These are phyloP conservation scores for Penicillium sp. DNA, from an alignment of 2,329 filamentous ascomycete genomes.

Conservation along the genomic window DNA sequence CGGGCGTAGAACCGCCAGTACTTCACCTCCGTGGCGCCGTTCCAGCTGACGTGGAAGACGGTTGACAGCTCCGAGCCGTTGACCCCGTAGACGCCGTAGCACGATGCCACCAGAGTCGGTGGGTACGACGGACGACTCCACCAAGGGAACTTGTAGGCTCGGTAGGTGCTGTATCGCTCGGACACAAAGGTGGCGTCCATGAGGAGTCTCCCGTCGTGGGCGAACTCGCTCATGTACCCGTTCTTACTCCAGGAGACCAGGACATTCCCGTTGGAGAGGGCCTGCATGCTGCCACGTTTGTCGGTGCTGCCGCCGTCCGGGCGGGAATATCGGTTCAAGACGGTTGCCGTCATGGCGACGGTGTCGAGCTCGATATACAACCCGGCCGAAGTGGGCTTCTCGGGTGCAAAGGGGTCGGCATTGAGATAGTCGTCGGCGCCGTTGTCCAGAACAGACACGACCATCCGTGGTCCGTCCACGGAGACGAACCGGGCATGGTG, in stretches of 20 bases:
- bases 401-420: too few relatives aligned
- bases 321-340: constrained; percentile 6
- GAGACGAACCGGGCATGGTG: constrained; percentile 27
- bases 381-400: constrained; percentile 5
- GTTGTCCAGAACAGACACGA: constrained; percentile 31
- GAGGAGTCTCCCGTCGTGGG: constrained; percentile 4
- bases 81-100: constrained; percentile 12
- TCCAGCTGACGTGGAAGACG: constrained; percentile 44
- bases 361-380: constrained; percentile 6
- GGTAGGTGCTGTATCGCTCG: constrained; percentile 4
- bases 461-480: constrained; percentile 18
- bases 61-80: constrained; percentile 22
- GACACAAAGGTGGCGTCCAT: constrained; percentile 12
- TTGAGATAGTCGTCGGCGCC: constrained; percentile 1
- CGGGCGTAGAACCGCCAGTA: constrained; percentile 38
- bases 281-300: constrained; percentile 10
- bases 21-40: constrained; percentile 50
- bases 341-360: constrained; percentile 8
- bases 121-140: constrained; percentile 6
- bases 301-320: constrained; percentile 9
- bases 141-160: constrained; percentile 12
- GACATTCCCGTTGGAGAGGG: constrained; percentile 6
- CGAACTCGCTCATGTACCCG: constrained; percentile 9
- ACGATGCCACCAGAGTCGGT: constrained; percentile 9
- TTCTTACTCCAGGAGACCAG: constrained; percentile 3